phyloP scores from a whole-genome alignment of 2,329 filamentous ascomycete species.

The Neophaeococcomyces mojaviensis region DNA sequence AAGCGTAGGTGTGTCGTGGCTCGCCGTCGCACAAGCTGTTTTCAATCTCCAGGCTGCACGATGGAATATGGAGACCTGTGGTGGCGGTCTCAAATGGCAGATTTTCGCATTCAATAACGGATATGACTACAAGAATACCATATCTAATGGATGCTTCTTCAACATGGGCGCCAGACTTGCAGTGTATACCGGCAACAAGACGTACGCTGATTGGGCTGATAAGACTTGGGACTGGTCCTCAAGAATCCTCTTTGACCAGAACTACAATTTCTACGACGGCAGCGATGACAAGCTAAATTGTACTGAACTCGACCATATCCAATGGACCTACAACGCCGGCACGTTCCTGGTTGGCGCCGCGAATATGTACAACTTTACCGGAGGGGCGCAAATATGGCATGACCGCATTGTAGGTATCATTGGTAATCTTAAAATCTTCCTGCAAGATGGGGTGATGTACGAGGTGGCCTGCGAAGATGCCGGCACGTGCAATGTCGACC shows the following conservation, averaged over 20 bases:
- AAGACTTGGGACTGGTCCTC: slow-evolving; percentile 54
- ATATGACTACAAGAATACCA: slow-evolving; percentile 51
- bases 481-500: slow-evolving; percentile 53
- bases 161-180: slow-evolving; percentile 60
- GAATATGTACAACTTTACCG: slow-evolving; percentile 48
- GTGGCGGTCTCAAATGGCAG: slow-evolving; percentile 77
- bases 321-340: slow-evolving; percentile 53
- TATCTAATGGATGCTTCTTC: slow-evolving; percentile 53
- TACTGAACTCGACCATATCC: slow-evolving; percentile 42
- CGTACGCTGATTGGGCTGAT: slow-evolving; percentile 69
- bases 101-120: slow-evolving; percentile 72
- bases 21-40: slow-evolving; percentile 68
- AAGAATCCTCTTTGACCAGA: slow-evolving; percentile 41
- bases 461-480: slow-evolving; percentile 53
- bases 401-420: slow-evolving; percentile 47
- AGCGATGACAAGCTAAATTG: slow-evolving; percentile 47
- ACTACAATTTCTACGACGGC: slow-evolving; percentile 50
- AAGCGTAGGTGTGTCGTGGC: slow-evolving; percentile 58
- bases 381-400: slow-evolving; percentile 45
- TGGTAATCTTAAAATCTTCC: slow-evolving; percentile 45
- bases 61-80: slow-evolving; percentile 61
- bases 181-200: slow-evolving; percentile 69
- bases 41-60: slow-evolving; percentile 69
- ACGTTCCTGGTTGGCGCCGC: slow-evolving; percentile 50
- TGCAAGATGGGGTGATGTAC: slow-evolving; percentile 47